A percentile compares a stretch with the other conserved stretches of the same genome.
These are phyloP conservation scores for Citrullus mucosospermus DNA, from an alignment of 306 rosid species.

Conservation along the genomic window DNA sequence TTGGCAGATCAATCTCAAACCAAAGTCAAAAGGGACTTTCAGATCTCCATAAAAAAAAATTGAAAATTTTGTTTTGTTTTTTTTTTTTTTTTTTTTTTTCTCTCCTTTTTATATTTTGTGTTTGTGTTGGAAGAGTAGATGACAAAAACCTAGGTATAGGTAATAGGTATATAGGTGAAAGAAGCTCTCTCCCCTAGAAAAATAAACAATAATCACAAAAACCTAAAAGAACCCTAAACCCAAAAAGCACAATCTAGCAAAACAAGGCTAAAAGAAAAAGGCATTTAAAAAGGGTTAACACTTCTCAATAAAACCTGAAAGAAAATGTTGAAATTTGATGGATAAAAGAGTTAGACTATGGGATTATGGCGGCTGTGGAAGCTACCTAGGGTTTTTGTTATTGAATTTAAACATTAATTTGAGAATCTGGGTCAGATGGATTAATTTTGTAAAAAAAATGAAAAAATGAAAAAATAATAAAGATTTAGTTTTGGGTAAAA, in stretches of 20 bases:
- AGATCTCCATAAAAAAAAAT: background rate
- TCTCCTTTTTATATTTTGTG: too few relatives aligned
- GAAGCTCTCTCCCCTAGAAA: background rate
- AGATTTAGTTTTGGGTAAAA: background rate
- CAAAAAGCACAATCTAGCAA: background rate
- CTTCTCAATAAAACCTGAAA: background rate
- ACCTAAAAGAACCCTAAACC: background rate
- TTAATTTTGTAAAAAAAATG: too few relatives aligned
- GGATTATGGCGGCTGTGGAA: constrained; percentile 55
- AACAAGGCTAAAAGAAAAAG: background rate
- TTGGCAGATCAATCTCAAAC: constrained; percentile 21
- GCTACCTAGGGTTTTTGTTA: constrained; percentile 28
- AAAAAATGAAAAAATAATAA: background rate
- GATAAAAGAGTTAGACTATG: constrained; percentile 9
- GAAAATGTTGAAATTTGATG: background rate
- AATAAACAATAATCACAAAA: background rate
- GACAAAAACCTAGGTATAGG: background rate
- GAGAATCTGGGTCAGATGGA: constrained; percentile 7
- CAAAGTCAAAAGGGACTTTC: background rate
- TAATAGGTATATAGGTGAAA: background rate
- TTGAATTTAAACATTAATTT: too few relatives aligned
- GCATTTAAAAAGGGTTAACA: background rate
- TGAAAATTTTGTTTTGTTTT: background rate
- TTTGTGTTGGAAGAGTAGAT: background rate
- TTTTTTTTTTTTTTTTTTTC: background rate